Conservation (phyloP, 2,329 filamentous ascomycete species). For the Ceratocystis huliohia region DNA sequence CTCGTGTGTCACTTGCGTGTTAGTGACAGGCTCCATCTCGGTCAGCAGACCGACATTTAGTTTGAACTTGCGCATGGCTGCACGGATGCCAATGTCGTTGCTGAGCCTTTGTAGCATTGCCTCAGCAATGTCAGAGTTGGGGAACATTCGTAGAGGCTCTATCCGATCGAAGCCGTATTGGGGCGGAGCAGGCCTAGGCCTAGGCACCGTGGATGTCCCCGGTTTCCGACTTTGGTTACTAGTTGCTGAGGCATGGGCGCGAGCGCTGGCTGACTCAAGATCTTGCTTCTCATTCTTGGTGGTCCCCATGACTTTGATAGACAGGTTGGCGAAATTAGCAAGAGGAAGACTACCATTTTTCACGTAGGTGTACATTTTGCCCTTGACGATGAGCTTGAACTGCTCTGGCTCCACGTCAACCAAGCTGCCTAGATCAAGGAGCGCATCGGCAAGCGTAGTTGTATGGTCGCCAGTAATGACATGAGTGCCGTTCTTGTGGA, state of each 20-base stretch:
- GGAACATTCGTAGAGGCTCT: conserved; percentile 63
- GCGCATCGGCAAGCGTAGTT: background rate
- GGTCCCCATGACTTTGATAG: background rate
- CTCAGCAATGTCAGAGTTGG: conserved; percentile 57
- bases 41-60: conserved; percentile 79
- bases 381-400: conserved; percentile 11
- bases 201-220: conserved; percentile 26
- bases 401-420: conserved; percentile 7
- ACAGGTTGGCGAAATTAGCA: conserved; percentile 1
- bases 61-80: conserved; percentile 69
- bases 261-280: conserved; percentile 27
- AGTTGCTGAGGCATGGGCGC: conserved; percentile 16
- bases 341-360: conserved; percentile 3
- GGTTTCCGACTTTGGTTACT: background rate
- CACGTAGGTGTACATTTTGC: conserved; percentile 1
- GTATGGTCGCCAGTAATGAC: background rate
- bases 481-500: background rate
- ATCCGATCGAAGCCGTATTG: conserved; percentile 51
- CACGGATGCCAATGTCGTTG: conserved; percentile 72
- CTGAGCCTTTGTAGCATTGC: conserved; percentile 63
- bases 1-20: conserved; percentile 62
- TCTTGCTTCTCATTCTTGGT: conserved; percentile 25
- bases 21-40: conserved; percentile 82
- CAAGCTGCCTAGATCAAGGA: background rate
- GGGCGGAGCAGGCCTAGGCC: background rate